Evolutionary conservation across 371 early-diverging fungal genomes (phyloP), one percentile per base, ranked within the genome.

Genomic region (Mucor piriformis): DNA sequence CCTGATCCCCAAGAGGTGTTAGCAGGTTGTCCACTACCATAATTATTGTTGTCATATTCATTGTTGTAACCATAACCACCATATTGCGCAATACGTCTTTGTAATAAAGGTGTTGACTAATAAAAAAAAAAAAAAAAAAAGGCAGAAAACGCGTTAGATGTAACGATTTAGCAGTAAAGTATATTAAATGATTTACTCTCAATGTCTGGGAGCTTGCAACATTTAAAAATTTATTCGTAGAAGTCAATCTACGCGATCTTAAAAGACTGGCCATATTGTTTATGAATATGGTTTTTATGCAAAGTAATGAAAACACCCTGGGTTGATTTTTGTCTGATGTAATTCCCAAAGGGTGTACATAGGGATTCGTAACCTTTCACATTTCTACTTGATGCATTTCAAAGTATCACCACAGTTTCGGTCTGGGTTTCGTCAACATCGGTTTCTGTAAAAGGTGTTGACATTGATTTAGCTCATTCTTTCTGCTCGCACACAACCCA

Each of bases 21-120:
- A 21, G 57, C 34, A 3, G 69, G 56, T 15, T 51, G 52, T 13
- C 52, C 54, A 21, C 64, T 29, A 18, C 66, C 62, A 21, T 48
- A 48, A 10, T 63, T 47, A 20, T 63, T 56, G 23, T 69, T 57
- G 44, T 75, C 79, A 49, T 76, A 76, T 29, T 76, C 74, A 25
- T 64, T 73, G 18, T 67, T 69, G 38, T 64, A 58, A 23, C 48
- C 46, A 42, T 80, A 77, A 15, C 72, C 70, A 13, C 76, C 66
- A 46, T 80, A 77, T 15, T 46, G 49, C 16, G 65, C 72, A 34
- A 56, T 33, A 24, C 60, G 56, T 42, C 43, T 55, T 32, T 61
- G 48, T 20, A 68, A 11, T 34, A 60, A 11, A 35, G 69, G 69
- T 2, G 54, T 37, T 24, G 69, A 11, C 69, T 68, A 58, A 84